phyloP scores from a whole-genome alignment of 2,329 filamentous ascomycete genomes.

The Trichoderma harzianum region DNA sequence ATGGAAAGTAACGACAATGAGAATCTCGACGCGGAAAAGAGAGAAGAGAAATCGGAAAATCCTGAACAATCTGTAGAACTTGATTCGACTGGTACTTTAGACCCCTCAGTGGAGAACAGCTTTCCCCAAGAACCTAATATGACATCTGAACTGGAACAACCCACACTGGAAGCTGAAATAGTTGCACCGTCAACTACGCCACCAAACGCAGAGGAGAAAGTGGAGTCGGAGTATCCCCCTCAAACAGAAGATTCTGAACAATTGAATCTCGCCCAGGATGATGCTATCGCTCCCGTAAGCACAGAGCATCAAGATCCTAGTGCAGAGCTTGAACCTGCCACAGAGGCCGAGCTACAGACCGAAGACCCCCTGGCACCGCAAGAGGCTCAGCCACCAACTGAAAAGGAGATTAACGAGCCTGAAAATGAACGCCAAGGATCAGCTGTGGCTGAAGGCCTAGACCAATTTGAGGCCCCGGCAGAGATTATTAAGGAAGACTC shows the following conservation, averaged over 20 bases:
- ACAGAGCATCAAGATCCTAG: neutral
- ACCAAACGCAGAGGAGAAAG: constrained; percentile 32
- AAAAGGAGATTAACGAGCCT: neutral
- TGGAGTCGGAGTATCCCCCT: constrained; percentile 18
- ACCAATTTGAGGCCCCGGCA: neutral
- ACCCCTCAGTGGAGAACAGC: constrained; percentile 12
- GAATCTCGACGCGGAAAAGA: constrained; percentile 21
- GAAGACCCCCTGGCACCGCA: neutral
- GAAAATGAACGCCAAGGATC: neutral
- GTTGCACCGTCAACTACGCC: constrained; percentile 21
- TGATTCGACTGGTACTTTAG: constrained; percentile 20
- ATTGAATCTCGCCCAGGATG: constrained; percentile 5
- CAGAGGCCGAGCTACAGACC: neutral
- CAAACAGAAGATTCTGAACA: constrained; percentile 16
- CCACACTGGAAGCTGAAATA: neutral
- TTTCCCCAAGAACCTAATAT: constrained; percentile 17
- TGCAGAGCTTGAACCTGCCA: neutral
- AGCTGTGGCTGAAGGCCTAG: neutral
- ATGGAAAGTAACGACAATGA: constrained; percentile 17
- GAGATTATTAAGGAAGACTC: neutral
- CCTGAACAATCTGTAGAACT: constrained; percentile 19
- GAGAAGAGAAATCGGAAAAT: constrained; percentile 35
- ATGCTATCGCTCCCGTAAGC: constrained; percentile 3
- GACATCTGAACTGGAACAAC: constrained; percentile 13
- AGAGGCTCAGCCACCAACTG: neutral